Conservation (phyloP, 2,329 filamentous ascomycete species). For the Juglanconis juglandina region DNA sequence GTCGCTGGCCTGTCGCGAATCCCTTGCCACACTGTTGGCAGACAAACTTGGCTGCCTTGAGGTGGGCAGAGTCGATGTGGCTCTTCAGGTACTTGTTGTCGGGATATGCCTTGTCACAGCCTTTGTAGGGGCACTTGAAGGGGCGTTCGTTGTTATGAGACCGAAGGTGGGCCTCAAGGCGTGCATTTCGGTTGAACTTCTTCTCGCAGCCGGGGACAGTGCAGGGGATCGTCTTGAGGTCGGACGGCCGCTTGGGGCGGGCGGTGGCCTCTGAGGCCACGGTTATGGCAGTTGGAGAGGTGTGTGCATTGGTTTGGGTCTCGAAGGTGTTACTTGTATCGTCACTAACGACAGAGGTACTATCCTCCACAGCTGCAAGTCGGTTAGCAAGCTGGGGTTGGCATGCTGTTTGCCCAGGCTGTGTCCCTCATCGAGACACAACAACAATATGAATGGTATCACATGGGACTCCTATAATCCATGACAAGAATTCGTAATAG, state of each 20-base stretch:
- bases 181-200: conserved; percentile 81
- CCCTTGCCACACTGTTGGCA: conserved; percentile 76
- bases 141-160: conserved; percentile 84
- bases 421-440: neutral
- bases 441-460: too few relatives aligned
- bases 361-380: conserved; percentile 6
- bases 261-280: conserved; percentile 6
- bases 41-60: conserved; percentile 62
- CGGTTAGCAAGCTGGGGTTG: conserved; percentile 2
- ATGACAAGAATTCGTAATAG: too few relatives aligned
- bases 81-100: conserved; percentile 83
- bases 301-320: neutral
- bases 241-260: conserved; percentile 58
- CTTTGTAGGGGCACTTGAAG: conserved; percentile 66
- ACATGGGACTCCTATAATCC: too few relatives aligned
- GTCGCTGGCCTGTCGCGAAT: conserved; percentile 75
- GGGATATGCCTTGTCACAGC: conserved; percentile 79
- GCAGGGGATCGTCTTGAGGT: conserved; percentile 74
- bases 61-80: conserved; percentile 81
- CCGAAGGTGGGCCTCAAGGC: conserved; percentile 67
- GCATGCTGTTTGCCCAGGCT: neutral
- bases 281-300: conserved; percentile 5
- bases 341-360: conserved; percentile 2
- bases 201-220: conserved; percentile 72
- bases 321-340: neutral